Evolutionary conservation across 140 eudicot genomes (phyloP).

Genomic region (Cichorium intybus): DNA sequence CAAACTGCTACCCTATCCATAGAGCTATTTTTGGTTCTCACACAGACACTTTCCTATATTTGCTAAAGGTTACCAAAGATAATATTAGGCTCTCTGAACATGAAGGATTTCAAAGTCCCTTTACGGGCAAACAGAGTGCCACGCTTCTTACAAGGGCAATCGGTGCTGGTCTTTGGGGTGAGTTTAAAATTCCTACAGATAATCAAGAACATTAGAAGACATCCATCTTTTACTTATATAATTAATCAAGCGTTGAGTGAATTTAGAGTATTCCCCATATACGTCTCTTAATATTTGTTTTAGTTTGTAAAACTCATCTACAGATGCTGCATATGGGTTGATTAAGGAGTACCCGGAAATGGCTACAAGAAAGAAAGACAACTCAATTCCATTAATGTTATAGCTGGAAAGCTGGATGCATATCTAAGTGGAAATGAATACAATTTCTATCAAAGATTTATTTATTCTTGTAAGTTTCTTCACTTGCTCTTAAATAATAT

Average conservation of each 20-base stretch:
- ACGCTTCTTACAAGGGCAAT: conserved; percentile 6
- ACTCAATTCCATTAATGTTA: not conserved
- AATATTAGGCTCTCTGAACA: not conserved
- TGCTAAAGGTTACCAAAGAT: not conserved
- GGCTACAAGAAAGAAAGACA: not conserved
- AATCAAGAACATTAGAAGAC: not conserved
- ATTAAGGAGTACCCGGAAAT: conserved; percentile 8
- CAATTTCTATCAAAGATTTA: conserved; percentile 20
- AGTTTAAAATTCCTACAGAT: not conserved
- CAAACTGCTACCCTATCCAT: conserved; percentile 15
- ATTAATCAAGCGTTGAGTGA: not conserved
- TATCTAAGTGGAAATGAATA: conserved; percentile 1
- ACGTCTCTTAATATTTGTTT: not conserved
- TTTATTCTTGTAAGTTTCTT: conserved; percentile 22
- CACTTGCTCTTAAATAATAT: not conserved
- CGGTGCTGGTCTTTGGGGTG: conserved; percentile 10
- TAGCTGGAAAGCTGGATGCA: conserved; percentile 1
- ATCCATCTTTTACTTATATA: no score
- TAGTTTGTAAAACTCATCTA: not conserved
- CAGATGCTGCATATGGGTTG: conserved; percentile 12
- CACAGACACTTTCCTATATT: conserved; percentile 1
- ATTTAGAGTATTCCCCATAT: no score
- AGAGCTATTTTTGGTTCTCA: conserved; percentile 12
- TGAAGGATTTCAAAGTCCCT: not conserved
- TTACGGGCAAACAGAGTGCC: conserved; percentile 14